Evolutionary conservation across 2,329 filamentous ascomycete genomes (phyloP), one percentile per base, ranked within the genome.

Genomic region (Rachicladosporium sp.): DNA sequence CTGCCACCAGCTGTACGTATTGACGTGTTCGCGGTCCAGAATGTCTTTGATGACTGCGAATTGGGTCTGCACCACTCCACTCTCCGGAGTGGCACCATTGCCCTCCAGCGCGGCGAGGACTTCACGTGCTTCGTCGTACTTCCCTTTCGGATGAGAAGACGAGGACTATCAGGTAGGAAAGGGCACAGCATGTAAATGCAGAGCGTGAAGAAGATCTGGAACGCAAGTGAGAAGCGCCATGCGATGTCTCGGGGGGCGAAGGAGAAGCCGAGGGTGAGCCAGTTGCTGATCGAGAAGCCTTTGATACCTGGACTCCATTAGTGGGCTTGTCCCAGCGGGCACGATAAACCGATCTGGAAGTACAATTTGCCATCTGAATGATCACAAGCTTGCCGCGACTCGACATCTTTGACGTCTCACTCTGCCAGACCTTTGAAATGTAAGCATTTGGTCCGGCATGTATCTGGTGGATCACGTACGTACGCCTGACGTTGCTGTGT

Each of bases 161-260:
- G 45, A 31, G 57, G 52, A 12, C 52, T 58, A 23, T 62, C 58
- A 0, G 61, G 61, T 10, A 64, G 54, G 50, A 61, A 63, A 38
- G 52, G 50, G 15, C 52, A 53, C 12, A 49, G 47, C 4, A 31
- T 45, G 36, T 50, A 54, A 35, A 59, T 71, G 30, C 70, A 56
- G 3, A 67, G 39, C 1, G 70, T 70, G 45, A 75, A 74, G 43
- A 72, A 53, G 46, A 72, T 69, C 51, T 75, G 72, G 49, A 75
- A 70, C 3, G 51, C 51, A 4, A 76, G 61, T 0, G 71, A 70
- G 43, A 74, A 69, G 33, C 71, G 62, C 71, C 71, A 76, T 21
- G 66, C 57, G 10, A 68, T 59, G n/a, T 62, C 59, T 38, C 43
- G 61, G 3, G 65, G 64, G 33, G 67, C 43, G 34, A 53, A 54